Evolutionary conservation across 2,329 filamentous ascomycete species (phyloP), one percentile per base, ranked within the genome.

Genomic region (Neofusicoccum sp.): DNA sequence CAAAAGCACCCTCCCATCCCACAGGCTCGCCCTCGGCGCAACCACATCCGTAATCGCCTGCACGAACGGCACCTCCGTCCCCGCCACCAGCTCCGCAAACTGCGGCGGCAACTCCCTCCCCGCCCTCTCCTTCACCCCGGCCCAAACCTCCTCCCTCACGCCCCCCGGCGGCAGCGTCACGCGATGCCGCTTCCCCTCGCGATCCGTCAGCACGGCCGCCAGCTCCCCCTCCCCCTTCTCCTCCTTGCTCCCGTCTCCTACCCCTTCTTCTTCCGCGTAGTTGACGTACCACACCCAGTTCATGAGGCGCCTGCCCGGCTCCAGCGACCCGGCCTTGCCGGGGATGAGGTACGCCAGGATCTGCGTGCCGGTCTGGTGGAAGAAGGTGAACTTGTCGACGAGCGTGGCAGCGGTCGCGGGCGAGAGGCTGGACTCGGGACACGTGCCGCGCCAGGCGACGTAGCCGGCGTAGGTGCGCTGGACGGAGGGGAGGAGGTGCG

Each of bases 261-360:
- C n/a, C n/a, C n/a, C n/a, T n/a, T n/a, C n/a, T n/a, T n/a, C n/a
- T n/a, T n/a, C 72, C 0, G 69, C 63, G 28, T 76, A 71, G 63
- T 80, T 78, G 57, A 68, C 73, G 67, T 82, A 82, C 72, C 78
- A 80, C 1, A 82, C 76, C 63, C 74, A 80, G 61, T 81, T 82
- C 63, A 81, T 70, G 3, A 79, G 72, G 9, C 78, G 73, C 26
- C 77, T 66, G 4, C 76, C 77, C 0, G 70, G 66, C 33, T 70
- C 67, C 4, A 78, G 69, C 1, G 69, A 71, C 2, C 78, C 79
- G 30, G 76, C 67, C 12, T 73, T 68, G 1, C 76, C 75, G 0
- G 79, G 79, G n/a, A 82, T 79, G 4, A 76, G 66, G 63, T 81
- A 81, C 11, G 72, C 75, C 1, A 78, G 68, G 20, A 75, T 72